These are phyloP conservation scores for Balamuthia mandrillaris DNA, from an alignment of 208 protist genomes.

Conservation along the genomic window DNA sequence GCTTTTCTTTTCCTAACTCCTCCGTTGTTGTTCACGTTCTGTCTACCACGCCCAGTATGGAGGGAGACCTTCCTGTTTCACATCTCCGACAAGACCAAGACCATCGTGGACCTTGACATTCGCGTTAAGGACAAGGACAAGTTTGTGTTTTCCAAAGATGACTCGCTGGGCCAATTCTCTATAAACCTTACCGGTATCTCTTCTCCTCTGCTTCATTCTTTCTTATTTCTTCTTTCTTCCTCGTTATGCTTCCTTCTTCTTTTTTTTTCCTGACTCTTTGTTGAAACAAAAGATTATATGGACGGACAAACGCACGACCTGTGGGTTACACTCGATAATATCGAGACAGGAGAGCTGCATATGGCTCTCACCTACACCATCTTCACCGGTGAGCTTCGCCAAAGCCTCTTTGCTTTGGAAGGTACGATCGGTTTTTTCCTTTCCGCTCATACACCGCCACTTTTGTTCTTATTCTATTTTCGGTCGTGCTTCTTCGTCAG, in stretches of 20 bases:
- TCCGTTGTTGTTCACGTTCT: no score
- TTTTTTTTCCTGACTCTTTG: neutral
- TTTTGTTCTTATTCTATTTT: neutral
- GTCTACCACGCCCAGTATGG: neutral
- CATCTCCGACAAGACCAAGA: neutral
- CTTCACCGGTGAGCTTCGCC: neutral
- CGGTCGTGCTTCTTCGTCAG: neutral
- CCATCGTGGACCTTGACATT: neutral
- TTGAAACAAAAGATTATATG: no score
- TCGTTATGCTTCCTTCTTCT: neutral
- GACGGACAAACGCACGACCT: neutral
- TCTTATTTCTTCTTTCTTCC: no score
- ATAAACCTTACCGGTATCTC: neutral
- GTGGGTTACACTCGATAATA: neutral
- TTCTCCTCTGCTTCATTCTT: no score
- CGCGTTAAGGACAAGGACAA: constrained; percentile 3
- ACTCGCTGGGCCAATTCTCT: neutral
- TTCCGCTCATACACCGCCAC: no score
- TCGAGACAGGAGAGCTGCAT: neutral
- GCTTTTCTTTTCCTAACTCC: no score
- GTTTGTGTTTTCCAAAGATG: neutral
- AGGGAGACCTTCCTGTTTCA: neutral
- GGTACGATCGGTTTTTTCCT: no score
- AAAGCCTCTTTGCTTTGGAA: neutral
- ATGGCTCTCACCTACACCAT: neutral